phyloP scores from a whole-genome alignment of 208 protist genomes.

The Strigomonas galati region DNA sequence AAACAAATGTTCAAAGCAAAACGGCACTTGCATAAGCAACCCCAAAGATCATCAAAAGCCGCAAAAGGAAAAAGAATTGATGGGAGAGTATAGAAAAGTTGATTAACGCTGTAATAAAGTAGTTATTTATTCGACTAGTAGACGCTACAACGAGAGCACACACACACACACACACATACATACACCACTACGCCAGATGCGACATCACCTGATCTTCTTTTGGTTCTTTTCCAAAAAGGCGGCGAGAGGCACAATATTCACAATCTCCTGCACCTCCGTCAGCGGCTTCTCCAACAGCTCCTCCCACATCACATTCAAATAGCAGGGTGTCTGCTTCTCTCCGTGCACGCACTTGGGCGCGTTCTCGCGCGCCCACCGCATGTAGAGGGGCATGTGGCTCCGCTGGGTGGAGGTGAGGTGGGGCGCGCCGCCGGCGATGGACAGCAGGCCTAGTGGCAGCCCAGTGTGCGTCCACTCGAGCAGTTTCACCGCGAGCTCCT shows the following conservation, averaged over 20 bases:
- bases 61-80: no score
- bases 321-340: constrained; percentile 35
- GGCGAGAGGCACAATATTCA: constrained; percentile 67
- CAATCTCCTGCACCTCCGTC: constrained; percentile 41
- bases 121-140: no score
- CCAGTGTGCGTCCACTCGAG: constrained; percentile 82
- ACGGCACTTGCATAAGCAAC: no score
- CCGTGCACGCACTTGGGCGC: constrained; percentile 45
- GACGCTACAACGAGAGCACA: no score
- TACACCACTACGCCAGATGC: no score
- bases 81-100: no score
- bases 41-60: no score
- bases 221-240: constrained; percentile 33
- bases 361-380: constrained; percentile 54
- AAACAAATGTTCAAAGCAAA: no score
- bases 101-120: constrained; percentile 1
- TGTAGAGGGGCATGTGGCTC: constrained; percentile 42
- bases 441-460: constrained; percentile 68
- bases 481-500: constrained; percentile 83
- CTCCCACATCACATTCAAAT: constrained; percentile 77
- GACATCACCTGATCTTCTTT: no score
- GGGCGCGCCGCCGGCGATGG: constrained; percentile 60
- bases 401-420: constrained; percentile 48
- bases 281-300: constrained; percentile 54
- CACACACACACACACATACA: no score